Percentiles rank a stretch among this genome's conserved stretches.
Conservation (phyloP, 495 filamentous ascomycete genomes). For the Stereocaulon alpinum region DNA sequence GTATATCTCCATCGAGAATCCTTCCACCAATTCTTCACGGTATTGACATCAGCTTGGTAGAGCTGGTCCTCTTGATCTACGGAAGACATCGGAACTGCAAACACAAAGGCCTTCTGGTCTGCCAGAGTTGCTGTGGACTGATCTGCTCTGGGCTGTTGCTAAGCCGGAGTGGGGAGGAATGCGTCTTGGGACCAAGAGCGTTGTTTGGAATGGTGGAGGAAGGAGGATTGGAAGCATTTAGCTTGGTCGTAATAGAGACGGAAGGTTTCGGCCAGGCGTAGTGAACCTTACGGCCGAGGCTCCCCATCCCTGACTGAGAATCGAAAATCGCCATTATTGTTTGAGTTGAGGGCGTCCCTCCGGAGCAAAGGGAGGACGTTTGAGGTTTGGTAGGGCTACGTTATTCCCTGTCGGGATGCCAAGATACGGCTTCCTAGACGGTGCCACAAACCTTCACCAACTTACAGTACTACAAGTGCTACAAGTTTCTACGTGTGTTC, state of each 20-base stretch:
- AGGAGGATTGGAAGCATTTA: neutral
- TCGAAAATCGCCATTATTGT: neutral
- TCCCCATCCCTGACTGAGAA: neutral
- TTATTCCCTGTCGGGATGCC: no score
- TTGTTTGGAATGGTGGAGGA: neutral
- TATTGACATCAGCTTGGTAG: constrained; percentile 70
- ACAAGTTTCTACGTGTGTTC: no score
- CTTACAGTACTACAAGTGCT: no score
- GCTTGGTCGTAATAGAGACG: neutral
- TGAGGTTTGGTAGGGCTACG: constrained; percentile 1
- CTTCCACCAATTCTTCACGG: constrained; percentile 89
- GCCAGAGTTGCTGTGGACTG: constrained; percentile 2
- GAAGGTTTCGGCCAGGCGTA: constrained; percentile 1
- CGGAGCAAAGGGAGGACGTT: neutral
- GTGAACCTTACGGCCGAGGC: neutral
- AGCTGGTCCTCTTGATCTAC: constrained; percentile 67
- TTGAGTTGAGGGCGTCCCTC: neutral
- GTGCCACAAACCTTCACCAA: neutral
- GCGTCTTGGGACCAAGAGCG: neutral
- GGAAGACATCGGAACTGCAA: constrained; percentile 32
- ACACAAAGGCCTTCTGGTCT: constrained; percentile 5
- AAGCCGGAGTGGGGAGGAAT: neutral
- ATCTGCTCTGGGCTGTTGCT: neutral
- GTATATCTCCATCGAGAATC: constrained; percentile 88
- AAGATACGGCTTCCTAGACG: neutral